A percentile compares a stretch with the other conserved stretches of the same genome.
These are phyloP conservation scores for Psilocybe cubensis DNA, from an alignment of 768 basidiomycete genomes.

Conservation along the genomic window DNA sequence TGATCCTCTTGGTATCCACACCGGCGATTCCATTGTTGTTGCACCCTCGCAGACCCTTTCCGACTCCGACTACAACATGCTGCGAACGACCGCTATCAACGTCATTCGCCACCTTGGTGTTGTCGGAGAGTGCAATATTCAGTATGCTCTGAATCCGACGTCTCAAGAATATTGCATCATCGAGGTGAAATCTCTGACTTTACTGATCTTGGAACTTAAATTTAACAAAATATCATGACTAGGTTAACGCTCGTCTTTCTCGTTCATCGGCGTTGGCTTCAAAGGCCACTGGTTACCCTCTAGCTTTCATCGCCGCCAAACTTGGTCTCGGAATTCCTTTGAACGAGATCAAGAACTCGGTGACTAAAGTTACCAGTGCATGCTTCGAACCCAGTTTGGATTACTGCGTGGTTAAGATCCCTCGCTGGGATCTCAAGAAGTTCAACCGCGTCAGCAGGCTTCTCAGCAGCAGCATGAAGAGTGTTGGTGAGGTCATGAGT, in stretches of 20 bases:
- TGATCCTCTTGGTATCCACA: conserved; percentile 97
- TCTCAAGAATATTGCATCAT: conserved; percentile 99
- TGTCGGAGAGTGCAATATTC: conserved; percentile 98
- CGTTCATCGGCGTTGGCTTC: conserved; percentile 97
- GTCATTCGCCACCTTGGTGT: conserved; percentile 99
- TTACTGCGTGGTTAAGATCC: conserved; percentile 98
- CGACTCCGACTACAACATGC: conserved; percentile 99
- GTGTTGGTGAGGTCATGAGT: conserved; percentile 99
- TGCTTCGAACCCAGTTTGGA: conserved; percentile 99
- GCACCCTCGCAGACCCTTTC: conserved; percentile 98
- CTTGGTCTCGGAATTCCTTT: conserved; percentile 96
- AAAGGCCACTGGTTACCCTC: conserved; percentile 97
- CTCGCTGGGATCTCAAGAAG: conserved; percentile 99
- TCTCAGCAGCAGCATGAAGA: conserved; percentile 97
- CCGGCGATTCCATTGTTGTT: conserved; percentile 97
- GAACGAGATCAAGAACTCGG: conserved; percentile 97
- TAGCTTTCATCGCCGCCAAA: conserved; percentile 98
- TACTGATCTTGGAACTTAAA: background rate
- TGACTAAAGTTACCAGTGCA: conserved; percentile 94
- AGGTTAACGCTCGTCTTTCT: conserved; percentile 94
- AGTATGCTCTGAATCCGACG: conserved; percentile 94
- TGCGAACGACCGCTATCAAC: conserved; percentile 96
- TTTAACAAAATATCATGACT: background rate
- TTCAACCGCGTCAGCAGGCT: conserved; percentile 92
- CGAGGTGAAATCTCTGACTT: conserved; percentile 55